Conservation (phyloP, 345 rosid genomes). For the Geranium brycei region DNA sequence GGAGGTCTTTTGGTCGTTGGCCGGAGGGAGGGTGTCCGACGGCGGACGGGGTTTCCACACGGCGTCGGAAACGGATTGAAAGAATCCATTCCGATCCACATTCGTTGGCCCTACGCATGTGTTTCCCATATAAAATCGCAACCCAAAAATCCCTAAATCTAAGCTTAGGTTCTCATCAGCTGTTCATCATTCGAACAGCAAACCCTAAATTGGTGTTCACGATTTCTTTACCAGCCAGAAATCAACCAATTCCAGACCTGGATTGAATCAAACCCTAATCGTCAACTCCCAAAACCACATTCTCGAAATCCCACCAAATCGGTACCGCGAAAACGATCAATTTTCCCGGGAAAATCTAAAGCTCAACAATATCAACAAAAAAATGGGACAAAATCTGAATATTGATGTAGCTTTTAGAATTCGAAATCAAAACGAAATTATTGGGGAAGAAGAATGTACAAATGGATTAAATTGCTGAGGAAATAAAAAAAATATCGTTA, state of each 20-base stretch:
- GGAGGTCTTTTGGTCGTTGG: conserved; percentile 16
- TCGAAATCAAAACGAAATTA: neutral
- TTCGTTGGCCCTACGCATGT: conserved; percentile 70
- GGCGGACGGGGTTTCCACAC: conserved; percentile 55
- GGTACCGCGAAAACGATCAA: neutral
- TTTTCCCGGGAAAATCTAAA: neutral
- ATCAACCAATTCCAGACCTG: neutral
- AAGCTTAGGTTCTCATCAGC: conserved; percentile 19
- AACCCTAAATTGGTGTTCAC: conserved; percentile 13
- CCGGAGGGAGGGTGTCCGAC: conserved; percentile 35
- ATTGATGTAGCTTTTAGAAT: neutral
- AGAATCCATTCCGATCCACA: conserved; percentile 49
- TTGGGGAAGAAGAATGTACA: neutral
- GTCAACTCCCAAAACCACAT: neutral
- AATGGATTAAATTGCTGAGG: neutral
- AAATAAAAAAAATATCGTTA: too few species aligned
- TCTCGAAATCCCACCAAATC: neutral
- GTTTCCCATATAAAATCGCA: conserved; percentile 59
- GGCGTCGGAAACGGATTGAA: conserved; percentile 68
- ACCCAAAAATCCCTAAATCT: neutral
- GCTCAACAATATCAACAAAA: neutral
- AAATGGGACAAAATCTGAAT: neutral
- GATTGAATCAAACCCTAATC: neutral
- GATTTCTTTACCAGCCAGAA: conserved; percentile 14
- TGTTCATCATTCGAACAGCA: conserved; percentile 9